Conservation (phyloP, 345 rosid genomes). For the Bruguiera sexangula region DNA sequence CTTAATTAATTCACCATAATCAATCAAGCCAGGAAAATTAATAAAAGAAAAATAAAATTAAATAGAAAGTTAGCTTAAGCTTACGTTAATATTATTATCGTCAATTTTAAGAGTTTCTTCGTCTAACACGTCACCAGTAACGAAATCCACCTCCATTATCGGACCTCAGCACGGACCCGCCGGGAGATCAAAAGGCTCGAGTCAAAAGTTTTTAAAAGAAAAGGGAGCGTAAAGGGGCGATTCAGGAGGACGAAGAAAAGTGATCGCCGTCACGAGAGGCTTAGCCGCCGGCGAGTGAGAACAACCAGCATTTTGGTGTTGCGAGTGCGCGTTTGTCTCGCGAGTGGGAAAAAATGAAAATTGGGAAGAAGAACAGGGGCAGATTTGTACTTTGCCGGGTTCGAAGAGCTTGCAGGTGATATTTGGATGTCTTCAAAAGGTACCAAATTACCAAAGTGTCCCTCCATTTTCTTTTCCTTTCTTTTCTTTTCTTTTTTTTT, state of each 20-base stretch:
- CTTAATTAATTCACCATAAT: background rate
- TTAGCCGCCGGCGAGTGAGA: too few species aligned
- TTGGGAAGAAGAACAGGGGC: slow-evolving; percentile 1
- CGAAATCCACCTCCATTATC: slow-evolving; percentile 70
- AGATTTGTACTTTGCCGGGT: slow-evolving; percentile 7
- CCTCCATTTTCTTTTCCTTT: too few species aligned
- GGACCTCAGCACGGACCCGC: background rate
- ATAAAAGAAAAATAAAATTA: background rate
- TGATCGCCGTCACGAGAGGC: too few species aligned
- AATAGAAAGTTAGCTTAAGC: slow-evolving; percentile 17
- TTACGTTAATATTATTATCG: slow-evolving; percentile 44
- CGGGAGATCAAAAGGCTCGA: background rate
- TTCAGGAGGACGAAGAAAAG: too few species aligned
- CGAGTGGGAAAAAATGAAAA: background rate
- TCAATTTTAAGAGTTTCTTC: slow-evolving; percentile 55
- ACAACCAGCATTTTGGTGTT: too few species aligned
- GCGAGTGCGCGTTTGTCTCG: background rate
- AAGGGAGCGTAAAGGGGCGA: background rate
- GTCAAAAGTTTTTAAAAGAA: background rate
- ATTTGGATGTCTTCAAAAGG: background rate
- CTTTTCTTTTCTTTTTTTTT: too few species aligned
- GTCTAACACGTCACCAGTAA: slow-evolving; percentile 42
- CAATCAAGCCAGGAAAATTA: background rate
- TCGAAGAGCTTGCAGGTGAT: background rate
- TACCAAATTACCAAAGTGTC: background rate